A percentile compares a stretch with the other conserved stretches of the same genome.
phyloP scores from a whole-genome alignment of 2,329 filamentous ascomycete genomes.

The Fusarium humuli region DNA sequence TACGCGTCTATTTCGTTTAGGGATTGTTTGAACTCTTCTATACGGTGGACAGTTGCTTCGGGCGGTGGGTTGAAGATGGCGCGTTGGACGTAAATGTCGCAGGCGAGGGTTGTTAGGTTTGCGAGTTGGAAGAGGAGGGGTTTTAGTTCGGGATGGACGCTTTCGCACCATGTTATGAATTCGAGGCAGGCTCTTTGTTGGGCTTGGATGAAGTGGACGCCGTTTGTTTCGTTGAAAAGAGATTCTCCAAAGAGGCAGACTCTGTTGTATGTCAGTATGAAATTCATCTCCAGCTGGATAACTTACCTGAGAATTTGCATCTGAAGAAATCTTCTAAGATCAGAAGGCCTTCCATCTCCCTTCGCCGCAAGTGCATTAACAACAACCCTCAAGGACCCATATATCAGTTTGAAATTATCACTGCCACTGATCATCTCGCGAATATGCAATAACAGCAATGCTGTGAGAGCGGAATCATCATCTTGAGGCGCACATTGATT shows the following conservation, averaged over 20 bases:
- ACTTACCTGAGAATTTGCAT: constrained; percentile 38
- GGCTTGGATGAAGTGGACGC: constrained; percentile 38
- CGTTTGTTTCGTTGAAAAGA: constrained; percentile 37
- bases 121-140: constrained; percentile 30
- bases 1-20: constrained; percentile 35
- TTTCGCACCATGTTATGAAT: constrained; percentile 39
- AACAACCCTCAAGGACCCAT: constrained; percentile 33
- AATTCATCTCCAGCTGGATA: accelerated
- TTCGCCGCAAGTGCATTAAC: constrained; percentile 27
- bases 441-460: constrained; percentile 34
- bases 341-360: constrained; percentile 6
- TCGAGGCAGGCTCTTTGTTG: constrained; percentile 37
- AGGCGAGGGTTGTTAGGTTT: constrained; percentile 34
- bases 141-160: constrained; percentile 38
- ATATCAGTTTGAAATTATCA: constrained; percentile 39
- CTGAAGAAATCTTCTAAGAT: constrained; percentile 35
- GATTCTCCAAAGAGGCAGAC: constrained; percentile 40
- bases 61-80: constrained; percentile 34
- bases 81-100: constrained; percentile 40
- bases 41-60: constrained; percentile 21
- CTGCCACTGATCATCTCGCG: constrained; percentile 42
- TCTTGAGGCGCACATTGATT: constrained; percentile 37
- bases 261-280: neutral
- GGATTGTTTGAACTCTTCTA: constrained; percentile 36
- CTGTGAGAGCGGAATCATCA: constrained; percentile 39